A percentile compares a stretch with the other conserved stretches of the same genome.
These are phyloP conservation scores for Teratosphaeria pseudoeucalypti DNA, from an alignment of 2,329 filamentous ascomycete species.

Conservation along the genomic window DNA sequence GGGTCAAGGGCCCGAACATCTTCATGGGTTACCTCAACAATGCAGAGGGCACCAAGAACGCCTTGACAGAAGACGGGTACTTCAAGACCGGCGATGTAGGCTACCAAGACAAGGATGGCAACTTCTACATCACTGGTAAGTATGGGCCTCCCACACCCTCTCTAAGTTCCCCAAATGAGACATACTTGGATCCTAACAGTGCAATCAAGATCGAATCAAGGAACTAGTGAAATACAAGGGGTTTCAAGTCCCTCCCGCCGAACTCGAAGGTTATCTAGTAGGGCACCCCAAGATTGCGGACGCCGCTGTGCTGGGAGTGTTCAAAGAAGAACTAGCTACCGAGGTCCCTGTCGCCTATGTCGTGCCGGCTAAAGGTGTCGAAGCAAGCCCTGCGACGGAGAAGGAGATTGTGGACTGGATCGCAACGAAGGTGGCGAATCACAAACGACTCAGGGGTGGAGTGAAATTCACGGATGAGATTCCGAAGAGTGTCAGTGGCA, in stretches of 20 bases:
- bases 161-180: too few relatives aligned
- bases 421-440: constrained; percentile 32
- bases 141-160: too few relatives aligned
- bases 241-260: constrained; percentile 34
- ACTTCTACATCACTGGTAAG: constrained; percentile 66
- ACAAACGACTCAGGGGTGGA: constrained; percentile 36
- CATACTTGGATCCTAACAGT: too few relatives aligned
- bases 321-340: constrained; percentile 34
- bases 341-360: constrained; percentile 37
- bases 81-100: constrained; percentile 87
- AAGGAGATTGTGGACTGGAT: constrained; percentile 33
- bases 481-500: constrained; percentile 36
- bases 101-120: constrained; percentile 63
- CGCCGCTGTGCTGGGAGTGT: constrained; percentile 37
- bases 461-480: constrained; percentile 36
- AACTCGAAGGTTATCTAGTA: constrained; percentile 36
- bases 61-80: constrained; percentile 66
- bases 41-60: constrained; percentile 56
- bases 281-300: constrained; percentile 34
- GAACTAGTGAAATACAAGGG: constrained; percentile 51
- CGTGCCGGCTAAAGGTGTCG: constrained; percentile 26
- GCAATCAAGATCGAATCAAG: constrained; percentile 56
- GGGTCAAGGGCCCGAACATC: constrained; percentile 69
- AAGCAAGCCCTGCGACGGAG: constrained; percentile 24
- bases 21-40: constrained; percentile 72